Evolutionary conservation across 805 yeast species (phyloP).

Genomic region (Monosporozyma yasuniensis): DNA sequence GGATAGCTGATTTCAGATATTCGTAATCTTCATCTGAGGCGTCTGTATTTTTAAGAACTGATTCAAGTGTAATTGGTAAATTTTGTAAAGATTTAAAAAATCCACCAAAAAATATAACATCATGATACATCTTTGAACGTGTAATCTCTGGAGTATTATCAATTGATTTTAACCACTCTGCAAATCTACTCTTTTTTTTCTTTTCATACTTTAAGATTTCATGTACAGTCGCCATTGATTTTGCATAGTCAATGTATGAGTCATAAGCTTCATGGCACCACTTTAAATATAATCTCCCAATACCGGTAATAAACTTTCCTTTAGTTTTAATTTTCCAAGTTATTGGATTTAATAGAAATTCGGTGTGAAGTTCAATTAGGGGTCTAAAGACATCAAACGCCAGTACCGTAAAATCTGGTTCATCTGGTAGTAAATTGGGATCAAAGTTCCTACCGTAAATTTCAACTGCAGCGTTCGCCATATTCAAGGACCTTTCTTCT

Average conservation of each 20-base stretch:
- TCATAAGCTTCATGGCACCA: slow-evolving; percentile 56
- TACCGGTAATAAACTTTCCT: slow-evolving; percentile 57
- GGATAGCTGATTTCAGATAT: slow-evolving; percentile 44
- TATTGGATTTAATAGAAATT: slow-evolving; percentile 48
- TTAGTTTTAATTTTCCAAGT: slow-evolving; percentile 47
- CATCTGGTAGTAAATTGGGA: slow-evolving; percentile 39
- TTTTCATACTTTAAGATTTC: slow-evolving; percentile 43
- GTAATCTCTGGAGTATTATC: slow-evolving; percentile 41
- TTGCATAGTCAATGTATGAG: slow-evolving; percentile 51
- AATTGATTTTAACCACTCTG: slow-evolving; percentile 47
- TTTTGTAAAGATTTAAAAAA: slow-evolving; percentile 47
- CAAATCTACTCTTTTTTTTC: slow-evolving; percentile 37
- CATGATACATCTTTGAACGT: slow-evolving; percentile 38
- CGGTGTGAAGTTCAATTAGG: slow-evolving; percentile 47
- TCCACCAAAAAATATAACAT: slow-evolving; percentile 48
- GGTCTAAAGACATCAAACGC: slow-evolving; percentile 51
- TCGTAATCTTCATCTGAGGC: slow-evolving; percentile 44
- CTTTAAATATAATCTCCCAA: slow-evolving; percentile 51
- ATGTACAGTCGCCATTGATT: slow-evolving; percentile 50
- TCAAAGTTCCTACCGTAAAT: slow-evolving; percentile 40
- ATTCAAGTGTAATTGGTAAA: slow-evolving; percentile 52
- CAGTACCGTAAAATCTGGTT: slow-evolving; percentile 47
- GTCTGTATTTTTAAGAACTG: slow-evolving; percentile 44
- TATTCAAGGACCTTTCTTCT: slow-evolving; percentile 60
- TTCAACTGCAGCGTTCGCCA: slow-evolving; percentile 56